phyloP scores from a whole-genome alignment of 2,329 filamentous ascomycete species.

The Hirsutella thompsonii region DNA sequence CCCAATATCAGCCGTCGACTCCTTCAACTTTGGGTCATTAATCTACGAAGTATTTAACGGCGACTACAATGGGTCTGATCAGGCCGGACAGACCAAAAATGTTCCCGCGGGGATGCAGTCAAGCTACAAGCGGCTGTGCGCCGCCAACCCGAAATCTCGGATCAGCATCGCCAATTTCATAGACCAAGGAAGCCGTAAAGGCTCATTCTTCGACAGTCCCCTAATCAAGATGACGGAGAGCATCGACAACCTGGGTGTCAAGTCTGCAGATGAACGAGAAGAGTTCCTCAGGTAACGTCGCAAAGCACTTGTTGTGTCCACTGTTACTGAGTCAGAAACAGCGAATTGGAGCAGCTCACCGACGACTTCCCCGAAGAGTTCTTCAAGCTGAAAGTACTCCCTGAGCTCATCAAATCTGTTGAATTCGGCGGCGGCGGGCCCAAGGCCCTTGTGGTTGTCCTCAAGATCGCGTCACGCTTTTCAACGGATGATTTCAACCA shows the following conservation, averaged over 20 bases:
- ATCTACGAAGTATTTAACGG: constrained; percentile 91
- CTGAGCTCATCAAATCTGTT: constrained; percentile 94
- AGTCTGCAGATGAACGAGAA: constrained; percentile 72
- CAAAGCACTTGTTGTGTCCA: constrained; percentile 9
- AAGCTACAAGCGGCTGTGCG: constrained; percentile 80
- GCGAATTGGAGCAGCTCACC: constrained; percentile 70
- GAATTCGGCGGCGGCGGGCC: constrained; percentile 94
- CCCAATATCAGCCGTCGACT: constrained; percentile 70
- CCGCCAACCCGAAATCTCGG: constrained; percentile 78
- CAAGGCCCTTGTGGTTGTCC: constrained; percentile 74
- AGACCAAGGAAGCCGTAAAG: constrained; percentile 71
- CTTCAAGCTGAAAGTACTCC: constrained; percentile 92
- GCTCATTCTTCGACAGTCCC: constrained; percentile 85
- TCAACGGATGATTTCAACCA: constrained; percentile 80
- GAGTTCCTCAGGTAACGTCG: constrained; percentile 57
- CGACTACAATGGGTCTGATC: constrained; percentile 60
- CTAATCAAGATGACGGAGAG: constrained; percentile 87
- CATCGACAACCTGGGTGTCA: constrained; percentile 85
- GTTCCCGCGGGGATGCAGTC: constrained; percentile 82
- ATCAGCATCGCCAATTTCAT: constrained; percentile 76
- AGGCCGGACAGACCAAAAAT: constrained; percentile 73
- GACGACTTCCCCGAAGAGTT: constrained; percentile 97
- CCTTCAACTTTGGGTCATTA: constrained; percentile 73
- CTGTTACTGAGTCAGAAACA: constrained; percentile 22
- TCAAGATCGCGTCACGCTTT: constrained; percentile 83